Percentiles rank a stretch among this genome's conserved stretches.
phyloP scores from a whole-genome alignment of 179 eudicot species.

The Silene coronaria region DNA sequence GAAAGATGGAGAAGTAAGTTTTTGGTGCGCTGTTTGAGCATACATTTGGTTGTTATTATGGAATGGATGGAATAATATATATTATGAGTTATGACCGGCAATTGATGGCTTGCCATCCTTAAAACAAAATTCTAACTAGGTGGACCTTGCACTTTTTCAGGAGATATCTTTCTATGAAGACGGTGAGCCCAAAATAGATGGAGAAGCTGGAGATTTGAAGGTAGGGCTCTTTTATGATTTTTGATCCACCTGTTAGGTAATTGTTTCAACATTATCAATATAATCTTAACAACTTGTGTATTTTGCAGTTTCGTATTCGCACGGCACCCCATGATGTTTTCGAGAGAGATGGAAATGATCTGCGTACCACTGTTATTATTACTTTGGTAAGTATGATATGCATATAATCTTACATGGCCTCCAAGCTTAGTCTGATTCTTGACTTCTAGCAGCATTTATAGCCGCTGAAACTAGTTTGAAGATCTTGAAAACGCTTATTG shows the following conservation, averaged over 20 bases:
- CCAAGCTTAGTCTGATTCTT: background rate
- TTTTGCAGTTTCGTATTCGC: constrained; percentile 74
- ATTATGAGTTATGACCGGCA: background rate
- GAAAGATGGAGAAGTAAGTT: constrained; percentile 87
- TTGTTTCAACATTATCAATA: background rate
- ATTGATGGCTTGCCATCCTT: background rate
- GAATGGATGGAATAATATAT: background rate
- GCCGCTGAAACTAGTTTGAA: background rate
- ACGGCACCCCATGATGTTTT: constrained; percentile 91
- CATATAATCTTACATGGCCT: background rate
- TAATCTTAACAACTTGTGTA: constrained; percentile 8
- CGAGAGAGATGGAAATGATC: constrained; percentile 79
- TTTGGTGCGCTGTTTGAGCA: constrained; percentile 6
- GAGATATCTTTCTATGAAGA: constrained; percentile 87
- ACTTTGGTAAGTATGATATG: constrained; percentile 57
- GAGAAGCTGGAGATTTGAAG: constrained; percentile 78
- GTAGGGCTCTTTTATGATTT: constrained; percentile 28
- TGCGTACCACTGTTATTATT: constrained; percentile 69
- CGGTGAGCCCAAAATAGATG: constrained; percentile 88
- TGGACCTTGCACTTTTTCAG: constrained; percentile 31
- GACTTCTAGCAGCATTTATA: background rate
- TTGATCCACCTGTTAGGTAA: background rate
- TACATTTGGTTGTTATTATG: background rate
- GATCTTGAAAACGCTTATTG: background rate
- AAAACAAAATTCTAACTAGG: background rate